Conservation (phyloP, 805 yeast genomes). For the Pichia exigua region DNA sequence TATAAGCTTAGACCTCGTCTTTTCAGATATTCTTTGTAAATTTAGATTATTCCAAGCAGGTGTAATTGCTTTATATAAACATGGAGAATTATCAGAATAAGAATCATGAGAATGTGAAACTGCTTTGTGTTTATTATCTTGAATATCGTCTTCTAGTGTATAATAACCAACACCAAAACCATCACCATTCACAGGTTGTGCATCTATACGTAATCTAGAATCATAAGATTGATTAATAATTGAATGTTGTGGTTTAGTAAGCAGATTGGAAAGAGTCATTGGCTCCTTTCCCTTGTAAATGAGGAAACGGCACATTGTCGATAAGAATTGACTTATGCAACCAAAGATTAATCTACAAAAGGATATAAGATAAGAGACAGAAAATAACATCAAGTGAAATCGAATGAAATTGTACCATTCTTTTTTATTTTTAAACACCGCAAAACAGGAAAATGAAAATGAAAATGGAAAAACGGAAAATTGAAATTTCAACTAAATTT, state of each 20-base stretch:
- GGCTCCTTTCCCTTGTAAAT: slow-evolving; percentile 90
- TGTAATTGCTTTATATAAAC: slow-evolving; percentile 89
- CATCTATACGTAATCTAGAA: slow-evolving; percentile 77
- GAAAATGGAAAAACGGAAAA: too few species aligned
- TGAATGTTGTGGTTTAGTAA: slow-evolving; percentile 94
- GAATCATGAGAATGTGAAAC: not conserved
- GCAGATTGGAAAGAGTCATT: slow-evolving; percentile 72
- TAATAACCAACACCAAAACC: slow-evolving; percentile 98
- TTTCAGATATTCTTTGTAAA: slow-evolving; percentile 74
- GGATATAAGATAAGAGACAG: not conserved
- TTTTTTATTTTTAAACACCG: too few species aligned
- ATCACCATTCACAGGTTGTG: slow-evolving; percentile 93
- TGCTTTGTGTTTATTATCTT: not conserved
- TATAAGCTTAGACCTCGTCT: slow-evolving; percentile 75
- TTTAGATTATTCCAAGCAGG: slow-evolving; percentile 98
- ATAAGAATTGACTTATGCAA: too few species aligned
- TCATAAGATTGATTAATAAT: slow-evolving; percentile 95
- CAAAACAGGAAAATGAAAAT: too few species aligned
- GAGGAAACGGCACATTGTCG: slow-evolving; percentile 77
- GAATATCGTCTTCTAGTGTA: slow-evolving; percentile 41
- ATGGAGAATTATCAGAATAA: slow-evolving; percentile 45
- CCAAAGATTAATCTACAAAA: not conserved
- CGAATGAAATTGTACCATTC: too few species aligned
- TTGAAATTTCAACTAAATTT: too few species aligned
- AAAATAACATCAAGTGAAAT: too few species aligned